Evolutionary conservation across 306 rosid genomes (phyloP).

Genomic region (Cicer chorassanicum): DNA sequence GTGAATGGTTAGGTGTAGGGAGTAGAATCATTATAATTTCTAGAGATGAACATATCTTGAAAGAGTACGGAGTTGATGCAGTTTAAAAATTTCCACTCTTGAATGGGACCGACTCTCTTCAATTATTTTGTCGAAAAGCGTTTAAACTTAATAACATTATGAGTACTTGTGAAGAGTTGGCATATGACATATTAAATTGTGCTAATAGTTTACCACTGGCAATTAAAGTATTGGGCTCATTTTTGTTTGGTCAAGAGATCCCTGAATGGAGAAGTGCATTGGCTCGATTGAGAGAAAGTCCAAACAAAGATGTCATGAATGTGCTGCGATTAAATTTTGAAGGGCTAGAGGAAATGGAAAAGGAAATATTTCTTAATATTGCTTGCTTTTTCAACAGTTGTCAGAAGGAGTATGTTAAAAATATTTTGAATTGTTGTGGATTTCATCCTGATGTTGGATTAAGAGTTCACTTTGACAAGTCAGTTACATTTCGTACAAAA

Average conservation of each 20-base stretch:
- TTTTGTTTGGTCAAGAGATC: background rate
- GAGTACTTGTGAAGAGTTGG: background rate
- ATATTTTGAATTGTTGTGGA: background rate
- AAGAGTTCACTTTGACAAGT: slow-evolving; percentile 37
- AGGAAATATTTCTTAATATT: slow-evolving; percentile 43
- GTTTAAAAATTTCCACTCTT: background rate
- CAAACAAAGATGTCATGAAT: slow-evolving; percentile 1
- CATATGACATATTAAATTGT: background rate
- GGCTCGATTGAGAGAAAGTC: slow-evolving; percentile 1
- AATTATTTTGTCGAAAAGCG: background rate
- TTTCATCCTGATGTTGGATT: slow-evolving; percentile 1
- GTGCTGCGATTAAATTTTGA: slow-evolving; percentile 39
- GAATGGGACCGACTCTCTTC: background rate
- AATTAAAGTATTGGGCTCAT: slow-evolving; percentile 32
- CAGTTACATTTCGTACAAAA: background rate
- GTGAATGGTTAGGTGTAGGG: background rate
- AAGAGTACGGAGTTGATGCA: background rate
- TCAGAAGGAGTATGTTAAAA: rapidly evolving
- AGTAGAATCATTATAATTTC: slow-evolving; percentile 8
- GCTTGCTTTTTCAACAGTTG: background rate
- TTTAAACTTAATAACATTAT: background rate
- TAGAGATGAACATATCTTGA: slow-evolving; percentile 9
- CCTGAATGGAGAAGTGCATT: slow-evolving; percentile 13
- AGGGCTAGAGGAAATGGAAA: background rate
- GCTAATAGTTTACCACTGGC: slow-evolving; percentile 30